Evolutionary conservation across 1,139 yeast species (phyloP), one percentile per base, ranked within the genome.

Genomic region (Candida tetrigidarum): DNA sequence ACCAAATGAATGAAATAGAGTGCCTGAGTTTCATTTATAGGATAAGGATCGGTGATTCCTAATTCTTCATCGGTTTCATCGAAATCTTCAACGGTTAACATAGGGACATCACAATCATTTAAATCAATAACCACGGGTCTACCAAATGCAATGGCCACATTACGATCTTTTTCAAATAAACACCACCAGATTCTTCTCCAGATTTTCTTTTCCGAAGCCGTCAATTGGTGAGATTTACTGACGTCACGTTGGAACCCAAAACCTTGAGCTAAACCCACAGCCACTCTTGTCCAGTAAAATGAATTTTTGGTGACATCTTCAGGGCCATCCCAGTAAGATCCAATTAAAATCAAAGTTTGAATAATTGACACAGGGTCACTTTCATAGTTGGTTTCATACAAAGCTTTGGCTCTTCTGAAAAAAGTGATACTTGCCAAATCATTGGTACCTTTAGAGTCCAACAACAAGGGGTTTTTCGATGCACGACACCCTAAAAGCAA

Each of bases 171-270:
- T 49, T 82, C 81, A 60, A 85, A 86, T 22, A 87, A 66, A 48
- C 85, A 75, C 96, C 96, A 88, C 92, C 93, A 88, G 18, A 86
- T 75, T 41, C 91, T 70, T 52, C 85, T 76, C 81, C 88, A 83
- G 45, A 83, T 66, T 47, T 80, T 77, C 57, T 80, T 79, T 46
- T 84, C 87, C 15, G 57, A 50, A 0, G 42, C 30, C 14, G 70
- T 51, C 25, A 73, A 57, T 29, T 54, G 56, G 14, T 70, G 62
- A n/a, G 72, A 63, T 35, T 59, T 58, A 23, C 63, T 59, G 16
- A 74, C 66, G 55, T 74, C 79, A 55, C 91, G 71, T 59, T 88
- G 93, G 56, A 87, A 74, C 1, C 95, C 95, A 62, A 83, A 83
- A 9, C 92, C 91, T 57, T 86, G 93, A 2, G 95, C 95, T 42